Percentiles rank a stretch among this genome's conserved stretches.
Evolutionary conservation across 371 early-diverging fungal species (phyloP).

Genomic region (Mucor piriformis): DNA sequence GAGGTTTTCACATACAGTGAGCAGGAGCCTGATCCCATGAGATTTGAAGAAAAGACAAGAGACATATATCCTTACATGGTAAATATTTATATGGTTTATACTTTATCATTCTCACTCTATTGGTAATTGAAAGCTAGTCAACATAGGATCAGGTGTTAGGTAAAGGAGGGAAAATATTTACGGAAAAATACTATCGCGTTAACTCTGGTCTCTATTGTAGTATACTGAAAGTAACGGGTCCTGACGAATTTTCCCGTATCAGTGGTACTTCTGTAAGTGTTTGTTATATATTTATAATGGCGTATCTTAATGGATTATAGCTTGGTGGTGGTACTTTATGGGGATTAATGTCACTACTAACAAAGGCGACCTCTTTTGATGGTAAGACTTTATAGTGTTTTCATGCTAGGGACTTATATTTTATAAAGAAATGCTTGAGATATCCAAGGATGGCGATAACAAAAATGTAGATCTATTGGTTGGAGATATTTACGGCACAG

Average conservation of each 20-base stretch:
- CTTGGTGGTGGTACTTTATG: conserved; percentile 98
- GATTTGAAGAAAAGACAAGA: conserved; percentile 75
- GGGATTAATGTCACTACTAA: conserved; percentile 90
- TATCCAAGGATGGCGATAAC: conserved; percentile 92
- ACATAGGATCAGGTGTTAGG: conserved; percentile 91
- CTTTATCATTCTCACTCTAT: not conserved
- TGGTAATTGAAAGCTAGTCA: conserved; percentile 67
- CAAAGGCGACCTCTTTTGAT: conserved; percentile 85
- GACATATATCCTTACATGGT: conserved; percentile 85
- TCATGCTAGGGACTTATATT: too few species aligned
- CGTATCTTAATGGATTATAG: conserved; percentile 24
- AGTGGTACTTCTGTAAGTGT: conserved; percentile 86
- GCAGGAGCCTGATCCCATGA: conserved; percentile 68
- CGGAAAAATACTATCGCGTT: too few species aligned
- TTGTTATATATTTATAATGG: not conserved
- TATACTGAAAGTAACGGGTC: conserved; percentile 83
- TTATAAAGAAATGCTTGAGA: conserved; percentile 87
- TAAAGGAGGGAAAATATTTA: conserved; percentile 26
- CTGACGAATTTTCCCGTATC: conserved; percentile 77
- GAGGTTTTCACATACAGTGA: conserved; percentile 95
- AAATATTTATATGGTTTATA: not conserved
- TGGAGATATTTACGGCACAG: conserved; percentile 95
- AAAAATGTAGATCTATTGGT: conserved; percentile 92
- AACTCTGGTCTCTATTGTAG: conserved; percentile 25
- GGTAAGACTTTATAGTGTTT: conserved; percentile 41